Conservation (phyloP, 2,329 filamentous ascomycete genomes). For the Arthrobotrys musiformis region DNA sequence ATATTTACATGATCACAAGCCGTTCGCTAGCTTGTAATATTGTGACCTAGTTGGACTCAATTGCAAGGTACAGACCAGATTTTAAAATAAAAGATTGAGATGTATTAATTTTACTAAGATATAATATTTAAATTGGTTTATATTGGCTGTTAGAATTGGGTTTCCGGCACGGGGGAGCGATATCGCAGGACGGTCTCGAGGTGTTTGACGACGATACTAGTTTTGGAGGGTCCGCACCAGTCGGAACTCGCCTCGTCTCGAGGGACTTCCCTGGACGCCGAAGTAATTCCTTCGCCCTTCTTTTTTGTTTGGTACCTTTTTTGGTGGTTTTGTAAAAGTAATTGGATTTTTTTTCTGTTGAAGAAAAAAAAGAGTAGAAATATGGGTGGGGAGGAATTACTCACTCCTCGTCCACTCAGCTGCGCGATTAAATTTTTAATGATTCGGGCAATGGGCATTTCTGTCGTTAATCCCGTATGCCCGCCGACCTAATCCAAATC, state of each 20-base stretch:
- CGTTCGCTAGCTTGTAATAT: neutral
- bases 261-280: conserved; percentile 25
- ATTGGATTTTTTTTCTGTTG: neutral
- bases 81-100: too few species aligned
- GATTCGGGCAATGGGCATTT: neutral
- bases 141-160: too few species aligned
- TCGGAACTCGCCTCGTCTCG: conserved; percentile 30
- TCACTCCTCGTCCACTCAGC: neutral
- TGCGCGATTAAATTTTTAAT: conserved; percentile 1
- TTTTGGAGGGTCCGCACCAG: conserved; percentile 27
- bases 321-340: neutral
- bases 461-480: conserved; percentile 37
- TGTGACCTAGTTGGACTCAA: too few species aligned
- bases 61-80: neutral
- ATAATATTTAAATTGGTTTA: neutral
- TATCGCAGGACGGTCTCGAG: conserved; percentile 35
- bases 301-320: conserved; percentile 10
- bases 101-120: neutral
- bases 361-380: conserved; percentile 8
- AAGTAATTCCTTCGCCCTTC: neutral
- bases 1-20: neutral
- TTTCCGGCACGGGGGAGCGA: conserved; percentile 36
- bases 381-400: neutral
- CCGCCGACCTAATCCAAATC: conserved; percentile 6
- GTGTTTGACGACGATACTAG: neutral